Evolutionary conservation across 202 grass and related monocot genomes (phyloP).

Genomic region (Setaria viridis): DNA sequence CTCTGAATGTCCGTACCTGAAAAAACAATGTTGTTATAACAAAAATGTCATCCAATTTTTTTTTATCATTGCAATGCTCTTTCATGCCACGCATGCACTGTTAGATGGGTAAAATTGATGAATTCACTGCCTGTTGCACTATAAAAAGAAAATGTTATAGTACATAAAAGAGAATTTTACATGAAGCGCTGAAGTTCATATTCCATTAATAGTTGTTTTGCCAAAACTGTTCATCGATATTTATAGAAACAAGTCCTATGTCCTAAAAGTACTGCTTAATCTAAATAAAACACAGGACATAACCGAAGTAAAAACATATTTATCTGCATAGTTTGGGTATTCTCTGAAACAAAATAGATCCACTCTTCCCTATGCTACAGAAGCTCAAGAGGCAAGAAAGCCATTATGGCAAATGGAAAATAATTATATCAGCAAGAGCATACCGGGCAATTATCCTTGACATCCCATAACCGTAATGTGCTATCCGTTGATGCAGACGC

Average conservation of each 20-base stretch:
- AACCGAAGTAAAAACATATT: background rate
- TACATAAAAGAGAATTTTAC: conserved; percentile 3
- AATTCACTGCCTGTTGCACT: background rate
- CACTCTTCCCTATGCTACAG: background rate
- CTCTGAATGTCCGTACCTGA: conserved; percentile 97
- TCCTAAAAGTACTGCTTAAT: background rate
- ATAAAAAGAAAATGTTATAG: background rate
- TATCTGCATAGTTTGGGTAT: background rate
- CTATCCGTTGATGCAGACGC: conserved; percentile 98
- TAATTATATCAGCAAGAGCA: conserved; percentile 42
- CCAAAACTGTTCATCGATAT: background rate
- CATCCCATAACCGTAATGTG: conserved; percentile 96
- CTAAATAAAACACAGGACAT: conserved; percentile 7
- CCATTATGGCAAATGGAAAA: conserved; percentile 29
- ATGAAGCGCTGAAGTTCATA: conserved; percentile 21
- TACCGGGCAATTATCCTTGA: conserved; percentile 89
- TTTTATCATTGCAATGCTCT: conserved; percentile 1
- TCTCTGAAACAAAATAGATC: conserved; percentile 16
- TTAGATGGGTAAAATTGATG: conserved; percentile 1
- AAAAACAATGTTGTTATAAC: conserved; percentile 35
- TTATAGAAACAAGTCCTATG: background rate
- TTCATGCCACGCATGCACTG: background rate
- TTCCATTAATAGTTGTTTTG: conserved; percentile 10
- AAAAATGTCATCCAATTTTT: conserved; percentile 10
- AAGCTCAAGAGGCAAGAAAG: background rate